Evolutionary conservation across 257 asterid species (phyloP).

Genomic region (Ocimum tenuiflorum): DNA sequence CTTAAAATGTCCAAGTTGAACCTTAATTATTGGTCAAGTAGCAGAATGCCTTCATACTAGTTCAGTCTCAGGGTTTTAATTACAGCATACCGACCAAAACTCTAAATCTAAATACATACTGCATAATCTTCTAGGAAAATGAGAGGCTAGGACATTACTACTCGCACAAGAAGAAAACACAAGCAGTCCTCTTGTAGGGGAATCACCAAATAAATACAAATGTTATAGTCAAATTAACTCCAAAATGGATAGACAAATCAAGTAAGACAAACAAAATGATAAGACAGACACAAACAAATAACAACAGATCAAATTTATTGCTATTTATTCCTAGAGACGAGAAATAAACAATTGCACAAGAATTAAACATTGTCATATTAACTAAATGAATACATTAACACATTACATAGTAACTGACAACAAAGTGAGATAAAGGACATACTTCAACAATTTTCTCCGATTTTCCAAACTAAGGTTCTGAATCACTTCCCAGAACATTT

Average conservation of each 20-base stretch:
- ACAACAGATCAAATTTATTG: neutral
- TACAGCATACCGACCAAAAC: neutral
- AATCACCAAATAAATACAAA: neutral
- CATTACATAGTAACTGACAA: neutral
- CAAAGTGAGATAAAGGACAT: slow-evolving; percentile 26
- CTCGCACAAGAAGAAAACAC: neutral
- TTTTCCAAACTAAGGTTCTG: slow-evolving; percentile 62
- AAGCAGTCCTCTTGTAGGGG: neutral
- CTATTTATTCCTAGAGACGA: neutral
- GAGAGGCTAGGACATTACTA: neutral
- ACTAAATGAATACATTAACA: neutral
- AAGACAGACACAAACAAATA: neutral
- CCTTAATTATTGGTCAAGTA: neutral
- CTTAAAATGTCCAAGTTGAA: neutral
- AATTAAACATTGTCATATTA: neutral
- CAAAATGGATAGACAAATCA: neutral
- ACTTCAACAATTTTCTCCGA: slow-evolving; percentile 86
- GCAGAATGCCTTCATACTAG: neutral
- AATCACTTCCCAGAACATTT: slow-evolving; percentile 92
- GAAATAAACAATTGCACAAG: neutral
- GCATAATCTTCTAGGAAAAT: neutral
- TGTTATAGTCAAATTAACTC: neutral
- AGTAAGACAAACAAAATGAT: neutral
- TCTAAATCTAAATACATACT: neutral
- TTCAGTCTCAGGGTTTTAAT: neutral